Conservation (phyloP, 2,329 filamentous ascomycete genomes). For the Sporothrix brunneoviolacea region DNA sequence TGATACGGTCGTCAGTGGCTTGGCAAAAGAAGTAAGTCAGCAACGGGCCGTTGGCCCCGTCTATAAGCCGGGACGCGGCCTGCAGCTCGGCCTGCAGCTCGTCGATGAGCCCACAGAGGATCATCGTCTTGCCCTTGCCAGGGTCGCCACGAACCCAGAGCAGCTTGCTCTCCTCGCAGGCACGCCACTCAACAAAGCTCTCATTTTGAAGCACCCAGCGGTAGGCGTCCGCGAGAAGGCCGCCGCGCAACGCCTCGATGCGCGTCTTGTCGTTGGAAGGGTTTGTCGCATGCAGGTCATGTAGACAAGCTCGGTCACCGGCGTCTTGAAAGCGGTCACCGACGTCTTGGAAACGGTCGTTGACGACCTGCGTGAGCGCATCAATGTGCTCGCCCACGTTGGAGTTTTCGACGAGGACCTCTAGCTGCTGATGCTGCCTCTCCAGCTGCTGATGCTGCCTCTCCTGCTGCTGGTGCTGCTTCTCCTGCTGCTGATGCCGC, state of each 20-base stretch:
- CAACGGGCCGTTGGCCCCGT: background rate
- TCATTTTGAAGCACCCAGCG: constrained; percentile 29
- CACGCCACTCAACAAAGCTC: constrained; percentile 23
- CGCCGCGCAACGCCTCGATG: constrained; percentile 31
- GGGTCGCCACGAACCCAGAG: constrained; percentile 34
- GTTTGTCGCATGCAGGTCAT: constrained; percentile 13
- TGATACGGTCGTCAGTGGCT: constrained; percentile 22
- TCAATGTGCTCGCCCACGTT: too few species aligned
- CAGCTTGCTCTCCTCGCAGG: constrained; percentile 16
- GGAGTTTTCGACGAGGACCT: too few species aligned
- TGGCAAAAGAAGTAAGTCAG: constrained; percentile 30
- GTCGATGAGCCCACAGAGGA: constrained; percentile 33
- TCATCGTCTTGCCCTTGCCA: constrained; percentile 40
- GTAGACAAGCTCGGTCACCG: too few species aligned
- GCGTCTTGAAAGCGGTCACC: too few species aligned
- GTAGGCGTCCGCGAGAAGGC: constrained; percentile 27
- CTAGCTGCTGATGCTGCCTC: too few species aligned
- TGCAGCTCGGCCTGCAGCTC: constrained; percentile 20
- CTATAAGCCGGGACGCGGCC: too few species aligned
- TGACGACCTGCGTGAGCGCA: too few species aligned
- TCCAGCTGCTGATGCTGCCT: too few species aligned
- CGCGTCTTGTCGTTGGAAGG: constrained; percentile 28
- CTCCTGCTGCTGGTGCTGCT: too few species aligned
- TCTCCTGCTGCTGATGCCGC: too few species aligned
- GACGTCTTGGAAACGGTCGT: too few species aligned